Evolutionary conservation across 129 eudicot species (phyloP).

Genomic region (Heracleum sosnowskyi): DNA sequence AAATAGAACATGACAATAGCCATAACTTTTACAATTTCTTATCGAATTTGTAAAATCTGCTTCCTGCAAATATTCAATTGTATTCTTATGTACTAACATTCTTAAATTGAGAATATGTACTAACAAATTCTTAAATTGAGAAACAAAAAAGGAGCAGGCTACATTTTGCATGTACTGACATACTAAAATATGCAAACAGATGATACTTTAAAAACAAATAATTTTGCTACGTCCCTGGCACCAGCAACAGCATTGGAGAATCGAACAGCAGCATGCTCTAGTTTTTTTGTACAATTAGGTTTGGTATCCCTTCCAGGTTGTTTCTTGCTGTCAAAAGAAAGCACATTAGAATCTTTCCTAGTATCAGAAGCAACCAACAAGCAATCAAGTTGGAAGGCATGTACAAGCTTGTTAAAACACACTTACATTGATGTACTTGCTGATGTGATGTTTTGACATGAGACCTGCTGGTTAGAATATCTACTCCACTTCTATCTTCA

Average conservation of each 20-base stretch:
- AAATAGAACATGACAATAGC: too few species aligned
- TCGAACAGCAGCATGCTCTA: conserved; percentile 62
- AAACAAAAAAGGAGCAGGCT: neutral
- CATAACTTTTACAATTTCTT: too few species aligned
- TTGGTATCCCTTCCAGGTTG: conserved; percentile 26
- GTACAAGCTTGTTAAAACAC: conserved; percentile 5
- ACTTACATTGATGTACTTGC: too few species aligned
- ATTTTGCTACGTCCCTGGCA: conserved; percentile 71
- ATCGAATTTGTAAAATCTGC: too few species aligned
- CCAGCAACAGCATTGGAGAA: conserved; percentile 92
- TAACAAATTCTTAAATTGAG: neutral
- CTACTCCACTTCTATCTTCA: too few species aligned
- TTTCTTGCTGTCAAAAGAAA: conserved; percentile 34
- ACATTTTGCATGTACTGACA: neutral
- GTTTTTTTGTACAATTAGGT: conserved; percentile 22
- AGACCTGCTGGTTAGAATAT: too few species aligned
- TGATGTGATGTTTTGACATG: too few species aligned
- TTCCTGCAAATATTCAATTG: too few species aligned
- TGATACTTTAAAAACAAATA: neutral
- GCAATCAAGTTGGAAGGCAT: conserved; percentile 2
- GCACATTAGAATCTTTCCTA: conserved; percentile 6
- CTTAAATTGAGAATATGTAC: too few species aligned
- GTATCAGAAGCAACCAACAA: conserved; percentile 2
- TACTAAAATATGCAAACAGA: neutral
- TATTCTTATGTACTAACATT: too few species aligned